Conservation (phyloP, 345 rosid genomes). For the Ceriops tagal region DNA sequence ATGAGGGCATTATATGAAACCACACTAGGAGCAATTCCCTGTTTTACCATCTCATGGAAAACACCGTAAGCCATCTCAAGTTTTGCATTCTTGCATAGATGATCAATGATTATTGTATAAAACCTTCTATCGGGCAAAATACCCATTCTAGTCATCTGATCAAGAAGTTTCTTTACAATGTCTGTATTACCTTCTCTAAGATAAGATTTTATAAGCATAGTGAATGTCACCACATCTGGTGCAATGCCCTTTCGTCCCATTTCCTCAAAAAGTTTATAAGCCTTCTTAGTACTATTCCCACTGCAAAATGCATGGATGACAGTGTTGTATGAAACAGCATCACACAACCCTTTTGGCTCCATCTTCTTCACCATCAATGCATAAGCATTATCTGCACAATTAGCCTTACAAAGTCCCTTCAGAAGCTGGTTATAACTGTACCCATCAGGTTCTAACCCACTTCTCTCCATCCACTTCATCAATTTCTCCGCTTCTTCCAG, state of each 20-base stretch:
- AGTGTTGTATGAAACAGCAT: conserved; percentile 81
- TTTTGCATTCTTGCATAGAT: conserved; percentile 71
- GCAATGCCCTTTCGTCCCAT: conserved; percentile 59
- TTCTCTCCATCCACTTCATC: conserved; percentile 61
- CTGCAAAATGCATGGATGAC: conserved; percentile 60
- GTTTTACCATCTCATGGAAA: conserved; percentile 74
- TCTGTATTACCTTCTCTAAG: conserved; percentile 58
- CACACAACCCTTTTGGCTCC: conserved; percentile 65
- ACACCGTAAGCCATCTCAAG: conserved; percentile 53
- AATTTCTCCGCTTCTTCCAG: conserved; percentile 61
- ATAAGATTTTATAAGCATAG: conserved; percentile 65
- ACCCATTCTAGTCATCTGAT: conserved; percentile 60
- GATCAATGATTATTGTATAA: conserved; percentile 75
- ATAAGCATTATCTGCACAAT: conserved; percentile 49
- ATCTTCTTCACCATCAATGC: conserved; percentile 52
- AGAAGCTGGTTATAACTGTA: conserved; percentile 83
- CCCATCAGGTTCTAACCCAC: conserved; percentile 67
- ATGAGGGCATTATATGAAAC: conserved; percentile 79
- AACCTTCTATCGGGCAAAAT: conserved; percentile 66
- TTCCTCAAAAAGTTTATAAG: conserved; percentile 64
- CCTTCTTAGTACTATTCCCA: conserved; percentile 39
- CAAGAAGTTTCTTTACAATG: conserved; percentile 59
- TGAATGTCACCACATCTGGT: conserved; percentile 71
- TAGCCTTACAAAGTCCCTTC: conserved; percentile 70
- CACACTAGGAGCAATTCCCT: conserved; percentile 65